Evolutionary conservation across 129 eudicot genomes (phyloP), one percentile per base, ranked within the genome.

Genomic region (Oenanthe sinensis): DNA sequence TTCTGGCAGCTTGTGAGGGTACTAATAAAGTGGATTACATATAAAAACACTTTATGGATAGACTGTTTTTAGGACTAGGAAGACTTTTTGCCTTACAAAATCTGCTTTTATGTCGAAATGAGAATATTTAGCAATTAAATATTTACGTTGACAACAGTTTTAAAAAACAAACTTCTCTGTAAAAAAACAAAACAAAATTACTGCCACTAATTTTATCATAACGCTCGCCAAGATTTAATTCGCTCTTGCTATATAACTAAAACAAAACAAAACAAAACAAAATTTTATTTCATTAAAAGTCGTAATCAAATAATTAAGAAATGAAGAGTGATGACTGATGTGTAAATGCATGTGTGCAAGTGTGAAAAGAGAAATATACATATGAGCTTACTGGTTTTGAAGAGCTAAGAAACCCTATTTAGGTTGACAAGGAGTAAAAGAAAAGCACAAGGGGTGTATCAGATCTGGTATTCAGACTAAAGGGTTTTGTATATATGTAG

Each of bases 381-480:
- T 12, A 54, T 52, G 77, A 78, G 80, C 91, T 85, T 87, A 82
- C 89, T 79, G 78, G 79, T 45, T 80, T 43, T 65, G 79, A 67
- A 26, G 81, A 26, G 39, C 52, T 48, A 49, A 76, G 33, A 65
- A 58, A 65, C 84, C 82, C 85, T 81, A 28, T 77, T 42, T 65
- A 47, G 81, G 79, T 48, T 63, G 14, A 54, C 70, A 39, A 39
- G 42, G 73, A 68, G 80, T 63, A 19, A 15, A 78, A 20, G 67
- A n/a, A 16, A 73, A 58, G 16, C 70, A 43, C 30, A 39, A 8
- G 72, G 19, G 45, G 24, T 22, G 37, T 8, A 46, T 14, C 28
- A 75, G 85, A 79, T 75, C 82, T 83, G 81, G 78, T 74, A 48
- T 77, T 48, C 6, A 45, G 83, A 63, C 37, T 45, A 73, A 81